Conservation (phyloP, 2,329 filamentous ascomycete genomes). For the Penicillium occitanis region DNA sequence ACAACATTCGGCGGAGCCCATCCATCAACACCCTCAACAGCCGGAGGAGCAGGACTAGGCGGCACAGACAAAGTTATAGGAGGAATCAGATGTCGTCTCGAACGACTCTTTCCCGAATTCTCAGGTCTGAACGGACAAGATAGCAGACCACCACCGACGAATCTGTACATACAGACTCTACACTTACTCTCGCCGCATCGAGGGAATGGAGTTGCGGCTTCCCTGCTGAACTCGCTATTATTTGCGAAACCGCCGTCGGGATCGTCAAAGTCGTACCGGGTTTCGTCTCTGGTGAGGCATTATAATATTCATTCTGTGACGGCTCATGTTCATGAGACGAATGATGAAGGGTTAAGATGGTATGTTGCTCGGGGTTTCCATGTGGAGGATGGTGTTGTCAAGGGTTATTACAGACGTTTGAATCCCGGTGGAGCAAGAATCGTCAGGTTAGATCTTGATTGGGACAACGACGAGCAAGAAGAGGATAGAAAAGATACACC, state of each 20-base stretch:
- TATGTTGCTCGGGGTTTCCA: conserved; percentile 60
- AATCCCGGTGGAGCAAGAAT: conserved; percentile 57
- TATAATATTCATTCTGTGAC: conserved; percentile 55
- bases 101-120: conserved; percentile 32
- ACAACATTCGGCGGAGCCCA: conserved; percentile 9
- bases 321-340: conserved; percentile 65
- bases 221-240: conserved; percentile 51
- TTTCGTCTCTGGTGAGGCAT: conserved; percentile 44
- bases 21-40: conserved; percentile 16
- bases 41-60: conserved; percentile 23
- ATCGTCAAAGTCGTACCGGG: conserved; percentile 22
- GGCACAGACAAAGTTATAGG: conserved; percentile 48
- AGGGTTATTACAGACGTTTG: conserved; percentile 60
- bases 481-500: background rate
- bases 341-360: conserved; percentile 60
- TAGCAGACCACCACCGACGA: conserved; percentile 31
- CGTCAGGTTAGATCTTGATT: conserved; percentile 42
- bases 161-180: conserved; percentile 63
- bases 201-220: conserved; percentile 56
- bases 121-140: conserved; percentile 16
- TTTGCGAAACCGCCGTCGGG: conserved; percentile 24
- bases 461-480: conserved; percentile 28
- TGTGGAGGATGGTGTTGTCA: conserved; percentile 50
- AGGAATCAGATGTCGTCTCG: conserved; percentile 50
- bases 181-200: conserved; percentile 61